phyloP scores from a whole-genome alignment of 2,329 filamentous ascomycete species.

The Fusarium redolens region DNA sequence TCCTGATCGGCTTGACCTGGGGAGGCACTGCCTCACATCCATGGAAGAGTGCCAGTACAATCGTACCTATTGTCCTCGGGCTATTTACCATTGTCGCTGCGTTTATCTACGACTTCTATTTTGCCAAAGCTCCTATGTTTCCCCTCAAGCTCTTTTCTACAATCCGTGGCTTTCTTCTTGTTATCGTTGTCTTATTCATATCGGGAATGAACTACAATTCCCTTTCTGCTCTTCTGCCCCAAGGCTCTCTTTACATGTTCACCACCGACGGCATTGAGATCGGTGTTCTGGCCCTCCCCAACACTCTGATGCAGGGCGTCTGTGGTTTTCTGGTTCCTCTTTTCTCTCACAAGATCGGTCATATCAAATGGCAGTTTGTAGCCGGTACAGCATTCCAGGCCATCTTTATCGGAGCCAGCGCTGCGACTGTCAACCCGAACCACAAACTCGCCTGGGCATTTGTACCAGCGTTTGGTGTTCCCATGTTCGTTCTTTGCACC shows the following conservation, averaged over 20 bases:
- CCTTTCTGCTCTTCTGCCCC: conserved; percentile 13
- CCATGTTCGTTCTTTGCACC: conserved; percentile 22
- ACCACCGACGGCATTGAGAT: conserved; percentile 20
- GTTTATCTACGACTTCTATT: conserved; percentile 9
- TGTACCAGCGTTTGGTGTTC: conserved; percentile 22
- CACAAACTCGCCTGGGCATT: conserved; percentile 26
- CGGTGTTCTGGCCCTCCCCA: conserved; percentile 7
- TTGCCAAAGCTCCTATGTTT: conserved; percentile 14
- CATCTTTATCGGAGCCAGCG: conserved; percentile 17
- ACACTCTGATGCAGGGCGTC: background rate
- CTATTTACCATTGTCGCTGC: background rate
- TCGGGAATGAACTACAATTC: conserved; percentile 29
- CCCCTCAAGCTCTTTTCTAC: background rate
- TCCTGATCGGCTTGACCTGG: conserved; percentile 16
- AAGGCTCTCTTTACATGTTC: conserved; percentile 29
- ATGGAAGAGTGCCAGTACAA: conserved; percentile 12
- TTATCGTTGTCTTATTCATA: conserved; percentile 14
- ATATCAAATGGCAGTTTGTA: conserved; percentile 22
- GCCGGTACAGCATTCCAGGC: conserved; percentile 9
- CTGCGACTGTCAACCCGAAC: conserved; percentile 28
- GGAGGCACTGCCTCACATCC: conserved; percentile 5
- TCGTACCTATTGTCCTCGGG: background rate
- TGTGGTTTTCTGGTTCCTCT: background rate
- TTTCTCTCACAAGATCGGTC: background rate
- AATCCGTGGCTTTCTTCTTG: background rate